Percentiles rank a stretch among this genome's conserved stretches.
Evolutionary conservation across 345 rosid species (phyloP).

Genomic region (Melaleuca quinquenervia): DNA sequence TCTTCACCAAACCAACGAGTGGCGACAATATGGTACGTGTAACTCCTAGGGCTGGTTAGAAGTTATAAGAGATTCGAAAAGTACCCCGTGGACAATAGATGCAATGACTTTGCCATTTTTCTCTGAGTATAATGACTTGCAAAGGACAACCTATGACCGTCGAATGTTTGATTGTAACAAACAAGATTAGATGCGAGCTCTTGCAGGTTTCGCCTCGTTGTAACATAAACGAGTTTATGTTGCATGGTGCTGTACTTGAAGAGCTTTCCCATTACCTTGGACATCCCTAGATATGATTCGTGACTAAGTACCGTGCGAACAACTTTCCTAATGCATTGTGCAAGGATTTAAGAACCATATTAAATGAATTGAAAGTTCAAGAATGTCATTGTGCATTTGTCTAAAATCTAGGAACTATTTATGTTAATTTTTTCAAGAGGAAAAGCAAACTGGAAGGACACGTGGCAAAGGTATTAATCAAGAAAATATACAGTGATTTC

Average conservation of each 20-base stretch:
- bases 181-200: too few relatives aligned
- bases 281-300: too few relatives aligned
- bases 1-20: neutral
- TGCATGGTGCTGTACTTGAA: too few relatives aligned
- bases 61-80: neutral
- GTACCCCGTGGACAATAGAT: accelerated
- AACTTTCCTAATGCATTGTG: too few relatives aligned
- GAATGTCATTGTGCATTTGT: too few relatives aligned
- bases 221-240: too few relatives aligned
- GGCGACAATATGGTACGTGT: accelerated
- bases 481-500: accelerated
- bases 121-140: neutral
- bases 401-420: too few relatives aligned
- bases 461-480: neutral
- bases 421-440: neutral
- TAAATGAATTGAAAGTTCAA: too few relatives aligned
- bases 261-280: too few relatives aligned
- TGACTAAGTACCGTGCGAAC: neutral
- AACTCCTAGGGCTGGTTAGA: neutral
- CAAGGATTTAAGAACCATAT: accelerated
- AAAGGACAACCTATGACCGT: too few relatives aligned
- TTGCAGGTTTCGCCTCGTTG: too few relatives aligned
- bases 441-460: accelerated
- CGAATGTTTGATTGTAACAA: too few relatives aligned
- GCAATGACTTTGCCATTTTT: neutral